Evolutionary conservation across 768 basidiomycete species (phyloP), one percentile per base, ranked within the genome.

Genomic region (Macrolepiota albuminosa): DNA sequence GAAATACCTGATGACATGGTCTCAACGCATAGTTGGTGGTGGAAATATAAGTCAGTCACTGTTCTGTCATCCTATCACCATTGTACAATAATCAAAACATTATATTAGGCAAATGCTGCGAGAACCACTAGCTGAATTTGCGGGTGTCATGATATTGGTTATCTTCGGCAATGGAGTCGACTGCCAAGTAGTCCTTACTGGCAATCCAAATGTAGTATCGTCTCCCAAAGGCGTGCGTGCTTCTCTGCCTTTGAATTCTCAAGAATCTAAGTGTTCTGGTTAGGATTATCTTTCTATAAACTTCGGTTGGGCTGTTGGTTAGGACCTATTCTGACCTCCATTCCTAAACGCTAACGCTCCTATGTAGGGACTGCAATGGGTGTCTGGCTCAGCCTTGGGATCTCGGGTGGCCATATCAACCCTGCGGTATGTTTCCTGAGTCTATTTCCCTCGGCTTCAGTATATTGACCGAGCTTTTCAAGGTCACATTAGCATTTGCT

Each of bases 401-500:
- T 81, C 34, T 79, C 80, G 49, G 82, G 81, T 26, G 81, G 81
- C 5, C 82, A 83, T 61, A 71, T 75, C 43, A 75, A 75, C 60
- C 74, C 74, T 47, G 73, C 74, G 18, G 74, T 74, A 62, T n/a
- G 68, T 57, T 29, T 47, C 11, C 50, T 7, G 10, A 40, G 24
- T 53, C 49, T 56, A 13, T 40, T 33, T 45, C 4, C 40, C 10
- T 43, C 26, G 40, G 29, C 52, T 56, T 40, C 50, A 52, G 52
- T 37, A 16, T 21, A 21, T 62, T 55, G 31, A 56, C 51, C 53
- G 13, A 62, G 24, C 5, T 47, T 60, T n/a, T 49, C 9, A 37
- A 83, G 82, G 77, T 88, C 31, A 89, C 88, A 14, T 71, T 89
- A 54, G 78, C 82, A 21, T 65, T 88, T 33, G 85, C 84, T 8